These are phyloP conservation scores for Gymnopilus junonius DNA, from an alignment of 768 basidiomycete genomes.

Conservation along the genomic window DNA sequence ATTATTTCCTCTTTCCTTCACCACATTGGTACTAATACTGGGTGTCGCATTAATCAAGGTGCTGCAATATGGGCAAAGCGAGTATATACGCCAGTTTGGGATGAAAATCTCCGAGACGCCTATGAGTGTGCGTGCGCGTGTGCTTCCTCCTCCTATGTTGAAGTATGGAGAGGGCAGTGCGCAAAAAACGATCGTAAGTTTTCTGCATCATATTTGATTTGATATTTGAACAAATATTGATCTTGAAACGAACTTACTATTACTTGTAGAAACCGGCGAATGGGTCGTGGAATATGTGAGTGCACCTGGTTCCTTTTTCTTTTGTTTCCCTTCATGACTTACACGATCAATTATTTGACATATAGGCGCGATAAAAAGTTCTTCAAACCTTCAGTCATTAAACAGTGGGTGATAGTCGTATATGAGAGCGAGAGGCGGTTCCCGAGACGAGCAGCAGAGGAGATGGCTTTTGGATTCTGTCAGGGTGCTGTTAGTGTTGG, in stretches of 20 bases:
- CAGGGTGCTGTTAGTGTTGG: slow-evolving; percentile 57
- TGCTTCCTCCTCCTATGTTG: slow-evolving; percentile 60
- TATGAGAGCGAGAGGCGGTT: slow-evolving; percentile 68
- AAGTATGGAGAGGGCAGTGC: slow-evolving; percentile 54
- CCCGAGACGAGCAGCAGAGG: slow-evolving; percentile 40
- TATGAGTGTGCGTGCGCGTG: slow-evolving; percentile 59
- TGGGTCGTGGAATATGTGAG: slow-evolving; percentile 81
- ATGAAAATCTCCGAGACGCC: slow-evolving; percentile 59
- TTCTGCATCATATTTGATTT: neutral
- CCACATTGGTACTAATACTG: no score
- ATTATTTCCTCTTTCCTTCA: neutral
- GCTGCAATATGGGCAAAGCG: slow-evolving; percentile 72
- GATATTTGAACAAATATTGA: slow-evolving; percentile 44
- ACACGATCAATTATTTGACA: slow-evolving; percentile 1
- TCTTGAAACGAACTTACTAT: no score
- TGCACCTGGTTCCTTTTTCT: no score
- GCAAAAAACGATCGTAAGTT: slow-evolving; percentile 43
- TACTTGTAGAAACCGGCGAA: slow-evolving; percentile 67
- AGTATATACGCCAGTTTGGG: slow-evolving; percentile 75
- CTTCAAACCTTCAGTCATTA: slow-evolving; percentile 54
- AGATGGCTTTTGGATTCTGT: slow-evolving; percentile 59
- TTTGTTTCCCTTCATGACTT: no score
- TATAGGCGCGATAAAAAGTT: slow-evolving; percentile 73
- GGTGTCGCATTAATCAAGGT: no score
- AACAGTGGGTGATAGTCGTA: slow-evolving; percentile 65